A percentile compares a stretch with the other conserved stretches of the same genome.
phyloP scores from a whole-genome alignment of 1,284 basidiomycete species.

The Inonotus hispidus region DNA sequence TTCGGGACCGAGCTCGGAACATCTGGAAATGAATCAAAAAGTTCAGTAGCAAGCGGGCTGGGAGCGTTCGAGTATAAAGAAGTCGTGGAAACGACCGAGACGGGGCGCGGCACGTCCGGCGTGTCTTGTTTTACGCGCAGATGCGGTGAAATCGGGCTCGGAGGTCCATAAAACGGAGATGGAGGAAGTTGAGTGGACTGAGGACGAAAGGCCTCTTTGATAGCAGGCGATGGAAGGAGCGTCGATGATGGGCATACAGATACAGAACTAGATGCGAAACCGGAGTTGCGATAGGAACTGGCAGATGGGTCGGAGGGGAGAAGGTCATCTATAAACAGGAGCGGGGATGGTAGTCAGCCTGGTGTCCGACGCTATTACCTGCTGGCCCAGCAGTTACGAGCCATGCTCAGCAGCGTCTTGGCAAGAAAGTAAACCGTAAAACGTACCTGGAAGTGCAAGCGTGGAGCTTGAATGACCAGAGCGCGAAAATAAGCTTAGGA shows the following conservation, averaged over 20 bases:
- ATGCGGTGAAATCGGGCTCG: neutral
- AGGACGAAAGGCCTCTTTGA: neutral
- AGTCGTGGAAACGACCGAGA: constrained; percentile 12
- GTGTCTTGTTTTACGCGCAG: neutral
- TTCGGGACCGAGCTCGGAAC: constrained; percentile 9
- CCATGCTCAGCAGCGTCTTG: constrained; percentile 6
- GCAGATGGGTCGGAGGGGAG: neutral
- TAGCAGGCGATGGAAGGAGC: neutral
- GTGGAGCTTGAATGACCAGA: constrained; percentile 13
- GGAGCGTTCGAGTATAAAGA: neutral
- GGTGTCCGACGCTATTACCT: constrained; percentile 1
- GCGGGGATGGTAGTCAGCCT: constrained; percentile 8
- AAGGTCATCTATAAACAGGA: constrained; percentile 10
- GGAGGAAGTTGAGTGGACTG: neutral
- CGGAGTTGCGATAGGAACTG: neutral
- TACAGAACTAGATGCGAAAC: neutral
- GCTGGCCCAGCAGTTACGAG: neutral
- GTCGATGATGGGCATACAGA: neutral
- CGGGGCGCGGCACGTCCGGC: constrained; percentile 9
- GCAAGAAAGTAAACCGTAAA: neutral
- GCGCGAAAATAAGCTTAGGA: constrained; percentile 9
- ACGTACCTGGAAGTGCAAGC: constrained; percentile 16
- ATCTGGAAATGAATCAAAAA: constrained; percentile 18
- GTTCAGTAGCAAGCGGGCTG: constrained; percentile 12
- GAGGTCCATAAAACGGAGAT: neutral